These are phyloP conservation scores for Malus hybrid DNA, from an alignment of 331 rosid genomes.

Conservation along the genomic window DNA sequence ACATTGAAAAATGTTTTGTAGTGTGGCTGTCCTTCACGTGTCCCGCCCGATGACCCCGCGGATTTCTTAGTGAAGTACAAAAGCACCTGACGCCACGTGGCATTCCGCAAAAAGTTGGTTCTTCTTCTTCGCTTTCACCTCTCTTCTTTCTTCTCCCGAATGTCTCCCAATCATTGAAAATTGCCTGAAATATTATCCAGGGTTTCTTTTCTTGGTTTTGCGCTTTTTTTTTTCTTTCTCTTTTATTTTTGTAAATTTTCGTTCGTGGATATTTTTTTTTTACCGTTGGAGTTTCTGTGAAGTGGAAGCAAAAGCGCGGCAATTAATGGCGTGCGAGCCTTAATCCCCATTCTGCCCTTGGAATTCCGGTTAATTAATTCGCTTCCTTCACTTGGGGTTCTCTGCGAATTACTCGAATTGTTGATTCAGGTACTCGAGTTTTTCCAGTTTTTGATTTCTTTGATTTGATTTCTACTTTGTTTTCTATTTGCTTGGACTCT, in stretches of 20 bases:
- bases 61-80: conserved; percentile 3
- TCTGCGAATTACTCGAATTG: not conserved
- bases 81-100: conserved; percentile 14
- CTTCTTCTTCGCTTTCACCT: not conserved
- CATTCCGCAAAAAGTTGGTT: conserved; percentile 4
- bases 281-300: conserved; percentile 12
- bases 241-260: not conserved
- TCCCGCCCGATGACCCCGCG: conserved; percentile 17
- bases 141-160: not conserved
- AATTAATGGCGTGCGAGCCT: conserved; percentile 25
- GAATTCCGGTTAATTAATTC: not conserved
- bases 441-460: not conserved
- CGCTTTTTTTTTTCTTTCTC: not conserved
- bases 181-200: not conserved
- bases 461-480: not conserved
- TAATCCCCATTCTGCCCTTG: conserved; percentile 6
- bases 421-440: conserved; percentile 2
- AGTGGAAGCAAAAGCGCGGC: conserved; percentile 42
- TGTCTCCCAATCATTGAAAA: not conserved
- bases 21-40: conserved; percentile 33
- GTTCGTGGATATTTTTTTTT: not conserved
- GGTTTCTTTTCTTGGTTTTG: not conserved
- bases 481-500: not conserved
- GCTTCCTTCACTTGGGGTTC: not conserved
- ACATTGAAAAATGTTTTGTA: no score